A percentile compares a stretch with the other conserved stretches of the same genome.
These are phyloP conservation scores for Pseudogymnoascus sp. DNA, from an alignment of 2,329 filamentous ascomycete genomes.

Conservation along the genomic window DNA sequence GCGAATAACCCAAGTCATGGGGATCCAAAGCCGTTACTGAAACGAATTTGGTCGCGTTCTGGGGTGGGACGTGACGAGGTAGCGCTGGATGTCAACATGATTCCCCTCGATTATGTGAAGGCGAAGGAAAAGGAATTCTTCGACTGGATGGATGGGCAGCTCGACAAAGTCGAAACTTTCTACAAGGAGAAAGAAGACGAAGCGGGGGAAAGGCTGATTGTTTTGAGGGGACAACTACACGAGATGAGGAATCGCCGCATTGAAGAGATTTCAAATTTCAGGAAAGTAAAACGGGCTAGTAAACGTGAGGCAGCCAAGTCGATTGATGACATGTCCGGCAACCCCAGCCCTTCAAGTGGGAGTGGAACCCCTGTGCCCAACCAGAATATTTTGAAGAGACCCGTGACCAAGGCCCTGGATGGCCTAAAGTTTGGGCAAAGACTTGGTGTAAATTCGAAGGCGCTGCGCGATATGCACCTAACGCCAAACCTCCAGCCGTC, in stretches of 20 bases:
- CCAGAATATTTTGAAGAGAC: constrained; percentile 15
- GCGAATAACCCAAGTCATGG: neutral
- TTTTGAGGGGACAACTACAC: constrained; percentile 76
- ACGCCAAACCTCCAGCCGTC: constrained; percentile 30
- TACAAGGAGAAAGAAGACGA: constrained; percentile 84
- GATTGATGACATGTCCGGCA: neutral
- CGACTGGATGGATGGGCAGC: constrained; percentile 69
- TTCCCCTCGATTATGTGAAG: constrained; percentile 56
- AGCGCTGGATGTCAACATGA: constrained; percentile 39
- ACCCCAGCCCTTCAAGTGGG: neutral
- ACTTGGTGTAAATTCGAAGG: constrained; percentile 52
- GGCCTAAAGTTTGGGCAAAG: constrained; percentile 15
- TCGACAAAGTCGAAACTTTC: constrained; percentile 87
- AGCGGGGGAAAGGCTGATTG: constrained; percentile 59
- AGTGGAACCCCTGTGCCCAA: constrained; percentile 16
- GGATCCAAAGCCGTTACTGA: neutral
- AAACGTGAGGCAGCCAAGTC: neutral
- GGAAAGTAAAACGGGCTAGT: constrained; percentile 16
- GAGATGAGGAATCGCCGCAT: constrained; percentile 82
- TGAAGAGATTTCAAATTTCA: constrained; percentile 47
- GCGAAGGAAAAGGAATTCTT: constrained; percentile 78
- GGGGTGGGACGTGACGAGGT: neutral
- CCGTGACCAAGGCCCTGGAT: constrained; percentile 22
- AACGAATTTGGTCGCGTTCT: constrained; percentile 1
- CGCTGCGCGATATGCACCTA: constrained; percentile 42